Conservation (phyloP, 2,329 filamentous ascomycete genomes). For the Neonectria ditissima region DNA sequence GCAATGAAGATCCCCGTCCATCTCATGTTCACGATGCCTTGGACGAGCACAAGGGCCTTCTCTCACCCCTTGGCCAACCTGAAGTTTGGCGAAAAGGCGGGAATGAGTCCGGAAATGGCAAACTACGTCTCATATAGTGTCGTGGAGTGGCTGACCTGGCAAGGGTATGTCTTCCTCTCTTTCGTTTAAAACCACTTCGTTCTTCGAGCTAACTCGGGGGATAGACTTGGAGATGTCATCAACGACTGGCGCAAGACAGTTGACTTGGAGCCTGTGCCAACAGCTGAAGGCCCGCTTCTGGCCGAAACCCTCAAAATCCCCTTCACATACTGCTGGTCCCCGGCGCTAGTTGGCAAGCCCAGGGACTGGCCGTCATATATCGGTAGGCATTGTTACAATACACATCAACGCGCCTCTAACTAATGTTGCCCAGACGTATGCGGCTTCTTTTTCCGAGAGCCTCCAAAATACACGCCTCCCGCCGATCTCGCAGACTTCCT, state of each 20-base stretch:
- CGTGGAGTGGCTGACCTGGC: slow-evolving; percentile 83
- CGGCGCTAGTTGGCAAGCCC: slow-evolving; percentile 74
- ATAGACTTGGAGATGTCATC: slow-evolving; percentile 37
- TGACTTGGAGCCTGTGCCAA: slow-evolving; percentile 28
- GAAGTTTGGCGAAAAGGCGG: slow-evolving; percentile 57
- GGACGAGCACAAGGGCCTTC: slow-evolving; percentile 78
- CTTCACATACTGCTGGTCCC: slow-evolving; percentile 84
- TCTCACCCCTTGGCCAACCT: slow-evolving; percentile 80
- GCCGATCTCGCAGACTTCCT: slow-evolving; percentile 68
- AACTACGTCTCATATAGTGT: slow-evolving; percentile 79
- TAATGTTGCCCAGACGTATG: slow-evolving; percentile 55
- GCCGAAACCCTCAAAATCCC: slow-evolving; percentile 75
- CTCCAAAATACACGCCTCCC: slow-evolving; percentile 65
- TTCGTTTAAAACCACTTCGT: neutral
- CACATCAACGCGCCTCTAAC: too few species aligned
- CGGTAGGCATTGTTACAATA: slow-evolving; percentile 47
- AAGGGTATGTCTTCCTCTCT: slow-evolving; percentile 58
- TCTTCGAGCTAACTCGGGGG: neutral
- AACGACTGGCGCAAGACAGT: slow-evolving; percentile 34
- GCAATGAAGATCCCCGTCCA: slow-evolving; percentile 58
- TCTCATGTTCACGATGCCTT: slow-evolving; percentile 74
- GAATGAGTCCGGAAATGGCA: slow-evolving; percentile 63
- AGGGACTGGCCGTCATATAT: slow-evolving; percentile 73
- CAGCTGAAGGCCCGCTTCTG: slow-evolving; percentile 77
- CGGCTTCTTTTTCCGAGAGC: slow-evolving; percentile 74